A percentile compares a stretch with the other conserved stretches of the same genome.
Conservation (phyloP, 2,329 filamentous ascomycete genomes). For the Colletotrichum destructivum region DNA sequence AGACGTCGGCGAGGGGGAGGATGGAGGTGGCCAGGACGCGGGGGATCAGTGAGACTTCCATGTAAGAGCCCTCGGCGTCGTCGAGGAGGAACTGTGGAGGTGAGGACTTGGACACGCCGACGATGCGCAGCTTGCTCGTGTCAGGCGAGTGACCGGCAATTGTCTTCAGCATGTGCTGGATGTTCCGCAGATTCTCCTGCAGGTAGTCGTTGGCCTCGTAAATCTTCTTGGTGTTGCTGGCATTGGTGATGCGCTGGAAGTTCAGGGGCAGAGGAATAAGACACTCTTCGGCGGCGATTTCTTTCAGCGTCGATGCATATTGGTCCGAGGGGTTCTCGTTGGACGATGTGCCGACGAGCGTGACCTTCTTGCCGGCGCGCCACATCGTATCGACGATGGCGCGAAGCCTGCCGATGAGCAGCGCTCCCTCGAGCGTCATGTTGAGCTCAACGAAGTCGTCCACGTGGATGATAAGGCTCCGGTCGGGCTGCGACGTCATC, state of each 20-base stretch:
- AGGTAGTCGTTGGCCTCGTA: constrained; percentile 55
- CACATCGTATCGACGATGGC: constrained; percentile 80
- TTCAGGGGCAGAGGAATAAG: constrained; percentile 51
- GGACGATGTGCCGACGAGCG: constrained; percentile 85
- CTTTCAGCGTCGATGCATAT: constrained; percentile 57
- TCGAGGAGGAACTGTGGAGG: constrained; percentile 36
- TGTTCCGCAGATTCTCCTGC: constrained; percentile 62
- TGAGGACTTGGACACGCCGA: constrained; percentile 36
- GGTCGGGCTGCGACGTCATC: constrained; percentile 46
- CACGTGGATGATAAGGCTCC: constrained; percentile 80
- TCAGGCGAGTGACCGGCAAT: constrained; percentile 48
- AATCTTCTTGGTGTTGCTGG: constrained; percentile 37
- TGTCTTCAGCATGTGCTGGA: constrained; percentile 62
- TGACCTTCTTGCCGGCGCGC: constrained; percentile 78
- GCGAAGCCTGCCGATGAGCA: constrained; percentile 79
- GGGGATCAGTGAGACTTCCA: constrained; percentile 44
- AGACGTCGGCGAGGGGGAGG: constrained; percentile 57
- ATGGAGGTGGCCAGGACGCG: constrained; percentile 47
- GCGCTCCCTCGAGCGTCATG: constrained; percentile 76
- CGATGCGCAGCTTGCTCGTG: constrained; percentile 37
- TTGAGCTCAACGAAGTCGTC: constrained; percentile 86
- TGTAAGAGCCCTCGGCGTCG: constrained; percentile 33
- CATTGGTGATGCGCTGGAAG: constrained; percentile 43
- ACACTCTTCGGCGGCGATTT: constrained; percentile 59
- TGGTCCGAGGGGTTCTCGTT: constrained; percentile 64